phyloP scores from a whole-genome alignment of 2,329 filamentous ascomycete species.

The Pseudopyrenochaeta lycopersici region DNA sequence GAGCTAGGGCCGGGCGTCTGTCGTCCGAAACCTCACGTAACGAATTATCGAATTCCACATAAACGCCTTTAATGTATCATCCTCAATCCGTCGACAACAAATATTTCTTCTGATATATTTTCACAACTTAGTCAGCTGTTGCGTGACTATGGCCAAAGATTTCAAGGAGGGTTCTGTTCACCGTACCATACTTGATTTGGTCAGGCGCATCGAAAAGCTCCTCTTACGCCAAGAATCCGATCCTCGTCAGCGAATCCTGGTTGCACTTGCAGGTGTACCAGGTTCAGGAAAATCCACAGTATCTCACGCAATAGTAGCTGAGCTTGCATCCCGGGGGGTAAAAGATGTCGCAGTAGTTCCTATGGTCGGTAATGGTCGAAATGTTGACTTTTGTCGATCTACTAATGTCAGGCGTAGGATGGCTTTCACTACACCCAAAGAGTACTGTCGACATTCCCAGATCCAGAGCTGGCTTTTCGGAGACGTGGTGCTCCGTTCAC shows the following conservation, averaged over 20 bases:
- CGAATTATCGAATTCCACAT: background rate
- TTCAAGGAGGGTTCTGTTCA: slow-evolving; percentile 12
- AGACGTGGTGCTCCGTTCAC: slow-evolving; percentile 39
- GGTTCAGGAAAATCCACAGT: slow-evolving; percentile 40
- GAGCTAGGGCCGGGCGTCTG: slow-evolving; percentile 24
- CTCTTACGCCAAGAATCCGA: slow-evolving; percentile 26
- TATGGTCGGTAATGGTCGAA: slow-evolving; percentile 25
- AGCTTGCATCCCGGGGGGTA: slow-evolving; percentile 26
- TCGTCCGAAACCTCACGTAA: slow-evolving; percentile 26
- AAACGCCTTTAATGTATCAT: background rate
- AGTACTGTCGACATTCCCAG: slow-evolving; percentile 23
- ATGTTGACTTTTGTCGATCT: background rate
- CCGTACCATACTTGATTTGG: slow-evolving; percentile 26
- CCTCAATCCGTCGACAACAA: background rate
- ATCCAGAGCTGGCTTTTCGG: slow-evolving; percentile 29
- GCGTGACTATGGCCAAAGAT: slow-evolving; percentile 17
- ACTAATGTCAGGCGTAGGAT: slow-evolving; percentile 20
- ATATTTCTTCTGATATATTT: background rate
- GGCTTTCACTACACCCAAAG: slow-evolving; percentile 36
- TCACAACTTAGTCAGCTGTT: background rate
- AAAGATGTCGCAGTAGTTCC: slow-evolving; percentile 31
- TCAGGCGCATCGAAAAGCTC: slow-evolving; percentile 26
- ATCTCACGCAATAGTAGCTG: slow-evolving; percentile 27
- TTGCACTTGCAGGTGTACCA: slow-evolving; percentile 38
- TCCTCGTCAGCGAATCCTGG: slow-evolving; percentile 30